These are phyloP conservation scores for Phaseolus lunatus DNA, from an alignment of 306 rosid genomes.

Conservation along the genomic window DNA sequence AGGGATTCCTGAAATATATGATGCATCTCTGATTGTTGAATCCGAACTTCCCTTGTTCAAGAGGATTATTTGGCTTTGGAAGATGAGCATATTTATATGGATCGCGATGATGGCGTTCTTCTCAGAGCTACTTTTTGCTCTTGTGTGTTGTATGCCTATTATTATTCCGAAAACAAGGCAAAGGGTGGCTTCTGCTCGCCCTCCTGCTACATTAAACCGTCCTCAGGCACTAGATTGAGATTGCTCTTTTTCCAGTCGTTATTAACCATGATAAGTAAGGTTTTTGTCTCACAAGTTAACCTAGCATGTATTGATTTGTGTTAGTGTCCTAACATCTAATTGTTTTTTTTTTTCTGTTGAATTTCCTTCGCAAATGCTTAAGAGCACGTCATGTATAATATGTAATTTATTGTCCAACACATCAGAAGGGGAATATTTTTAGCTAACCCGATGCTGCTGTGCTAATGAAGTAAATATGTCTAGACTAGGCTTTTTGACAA, in stretches of 20 bases:
- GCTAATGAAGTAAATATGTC: background rate
- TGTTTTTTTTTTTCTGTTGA: background rate
- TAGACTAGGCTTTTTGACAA: background rate
- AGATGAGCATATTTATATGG: conserved; percentile 77
- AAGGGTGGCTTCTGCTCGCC: conserved; percentile 48
- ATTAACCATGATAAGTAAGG: conserved; percentile 32
- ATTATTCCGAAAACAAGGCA: conserved; percentile 66
- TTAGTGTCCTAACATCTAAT: conserved; percentile 33
- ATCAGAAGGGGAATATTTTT: conserved; percentile 2
- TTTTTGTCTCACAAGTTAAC: conserved; percentile 27
- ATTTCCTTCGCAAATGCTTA: conserved; percentile 34
- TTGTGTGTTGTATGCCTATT: conserved; percentile 69
- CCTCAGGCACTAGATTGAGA: conserved; percentile 40
- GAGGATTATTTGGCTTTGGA: conserved; percentile 81
- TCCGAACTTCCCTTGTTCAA: conserved; percentile 69
- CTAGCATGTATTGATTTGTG: conserved; percentile 24
- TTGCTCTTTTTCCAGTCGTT: conserved; percentile 7
- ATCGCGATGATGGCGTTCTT: conserved; percentile 58
- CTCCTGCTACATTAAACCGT: conserved; percentile 33
- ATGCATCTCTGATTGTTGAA: conserved; percentile 63
- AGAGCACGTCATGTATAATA: conserved; percentile 20
- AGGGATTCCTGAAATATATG: conserved; percentile 88
- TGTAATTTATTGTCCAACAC: conserved; percentile 24
- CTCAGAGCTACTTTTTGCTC: conserved; percentile 57
- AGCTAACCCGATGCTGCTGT: background rate